Conservation (phyloP, 371 early-diverging fungal genomes). For the Apophysomyces sp. region DNA sequence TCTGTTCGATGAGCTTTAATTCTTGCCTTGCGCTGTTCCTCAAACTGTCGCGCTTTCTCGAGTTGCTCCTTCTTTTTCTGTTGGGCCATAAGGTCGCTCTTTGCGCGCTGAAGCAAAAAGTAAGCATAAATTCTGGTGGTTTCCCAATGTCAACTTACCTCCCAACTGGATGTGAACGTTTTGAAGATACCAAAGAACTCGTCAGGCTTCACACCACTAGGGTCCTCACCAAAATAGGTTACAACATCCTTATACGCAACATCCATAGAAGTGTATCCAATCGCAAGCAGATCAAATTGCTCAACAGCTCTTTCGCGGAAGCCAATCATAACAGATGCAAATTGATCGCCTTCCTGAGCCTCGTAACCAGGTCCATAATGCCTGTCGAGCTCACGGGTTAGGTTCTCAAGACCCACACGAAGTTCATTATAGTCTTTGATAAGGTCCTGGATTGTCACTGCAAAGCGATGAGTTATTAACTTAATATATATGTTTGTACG, state of each 20-base stretch:
- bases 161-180: conserved; percentile 76
- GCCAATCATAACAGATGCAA: conserved; percentile 42
- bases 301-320: conserved; percentile 52
- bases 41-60: conserved; percentile 34
- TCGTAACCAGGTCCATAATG: conserved; percentile 47
- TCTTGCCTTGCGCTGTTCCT: conserved; percentile 47
- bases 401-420: conserved; percentile 54
- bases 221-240: conserved; percentile 81
- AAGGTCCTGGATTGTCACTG: conserved; percentile 58
- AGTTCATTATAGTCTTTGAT: conserved; percentile 58
- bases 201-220: conserved; percentile 77
- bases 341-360: conserved; percentile 37
- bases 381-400: conserved; percentile 46
- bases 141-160: conserved; percentile 30
- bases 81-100: conserved; percentile 29
- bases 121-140: neutral
- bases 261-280: conserved; percentile 60
- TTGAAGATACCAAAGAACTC: conserved; percentile 90
- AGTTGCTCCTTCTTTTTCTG: conserved; percentile 38
- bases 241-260: conserved; percentile 68
- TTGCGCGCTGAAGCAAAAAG: conserved; percentile 25
- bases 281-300: conserved; percentile 50
- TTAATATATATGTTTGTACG: neutral
- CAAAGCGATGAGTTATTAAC: neutral
- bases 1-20: conserved; percentile 26